Base-by-base conservation (phyloP, 2,329 filamentous ascomycete genomes). In the Cladosporium oxysporum region DNA sequence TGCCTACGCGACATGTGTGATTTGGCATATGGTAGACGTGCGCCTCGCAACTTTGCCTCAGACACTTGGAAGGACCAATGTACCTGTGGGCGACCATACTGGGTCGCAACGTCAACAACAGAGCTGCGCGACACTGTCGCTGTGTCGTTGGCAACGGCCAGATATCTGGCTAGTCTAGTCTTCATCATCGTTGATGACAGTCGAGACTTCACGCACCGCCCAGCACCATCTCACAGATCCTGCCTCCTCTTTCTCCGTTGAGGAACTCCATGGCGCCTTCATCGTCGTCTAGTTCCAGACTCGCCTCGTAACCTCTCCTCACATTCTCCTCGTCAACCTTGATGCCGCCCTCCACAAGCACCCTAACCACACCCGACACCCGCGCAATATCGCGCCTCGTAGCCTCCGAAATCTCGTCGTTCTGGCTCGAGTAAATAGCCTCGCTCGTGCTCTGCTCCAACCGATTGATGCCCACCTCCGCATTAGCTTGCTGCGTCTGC, bases 341-440 rank as follows among this genome's bases (percentile, higher is more conserved):
- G 52, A 95, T 81, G 0, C 92, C 91, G 53, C 90, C 88, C 76
- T 96, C 90, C 1, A 96, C 91, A 66, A 99, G 80, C 1, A 92
- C 90, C 66, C 88, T 86, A 65, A 99, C 90, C 65, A 95, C 91
- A 26, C 91, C 91, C 41, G 90, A 85, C 55, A 98, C 84, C 66
- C 93, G 84, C 18, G 92, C 89, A 78, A 99, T 97, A 83, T 98
- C 95, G 68, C 89, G 87, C 83, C 95, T 88, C 18, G 92, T 94
- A 59, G 88, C 87, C 2, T 87, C 81, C 26, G 87, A 82, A 69
- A 99, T 93, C 65, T 87, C 85, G 76, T 98, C 94, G 76, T 99
- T 99, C 81, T 97, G 93, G 76, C 91, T 96, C 64, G 91, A 95
- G 80, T 99, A 99, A 72, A 97, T 92, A 63, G 90, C 91, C 73